Conservation (phyloP, 1,139 yeast genomes). For the Taphrina sp. region DNA sequence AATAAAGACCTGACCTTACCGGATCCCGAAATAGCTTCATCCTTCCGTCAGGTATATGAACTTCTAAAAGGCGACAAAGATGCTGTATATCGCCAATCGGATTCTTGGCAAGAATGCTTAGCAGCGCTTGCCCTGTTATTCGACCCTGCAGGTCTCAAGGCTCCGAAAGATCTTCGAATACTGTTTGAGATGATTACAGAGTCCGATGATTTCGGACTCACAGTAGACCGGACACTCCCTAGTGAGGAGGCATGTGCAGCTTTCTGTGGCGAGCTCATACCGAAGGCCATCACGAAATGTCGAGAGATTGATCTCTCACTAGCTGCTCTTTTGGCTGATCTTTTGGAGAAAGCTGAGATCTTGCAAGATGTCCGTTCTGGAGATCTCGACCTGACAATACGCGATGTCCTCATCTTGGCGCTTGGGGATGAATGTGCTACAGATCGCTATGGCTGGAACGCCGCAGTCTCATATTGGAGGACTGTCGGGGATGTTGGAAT, state of each 20-base stretch:
- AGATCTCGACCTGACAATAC: slow-evolving; percentile 7
- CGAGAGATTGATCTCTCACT: slow-evolving; percentile 63
- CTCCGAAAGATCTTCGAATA: slow-evolving; percentile 46
- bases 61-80: slow-evolving; percentile 54
- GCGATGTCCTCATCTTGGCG: slow-evolving; percentile 22
- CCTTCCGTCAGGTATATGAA: slow-evolving; percentile 36
- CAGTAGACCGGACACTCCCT: slow-evolving; percentile 46
- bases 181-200: slow-evolving; percentile 42
- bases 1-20: slow-evolving; percentile 31
- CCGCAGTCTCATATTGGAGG: slow-evolving; percentile 31
- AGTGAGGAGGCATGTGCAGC: slow-evolving; percentile 65
- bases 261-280: slow-evolving; percentile 57
- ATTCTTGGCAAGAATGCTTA: slow-evolving; percentile 70
- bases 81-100: slow-evolving; percentile 53
- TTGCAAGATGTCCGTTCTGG: slow-evolving; percentile 49
- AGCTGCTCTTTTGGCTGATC: slow-evolving; percentile 62
- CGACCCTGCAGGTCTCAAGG: slow-evolving; percentile 53
- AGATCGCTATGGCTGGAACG: slow-evolving; percentile 21
- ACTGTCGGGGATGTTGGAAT: slow-evolving; percentile 30
- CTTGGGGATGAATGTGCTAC: slow-evolving; percentile 23
- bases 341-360: slow-evolving; percentile 51
- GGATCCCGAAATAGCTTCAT: slow-evolving; percentile 29
- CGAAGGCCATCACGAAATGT: slow-evolving; percentile 50
- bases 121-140: slow-evolving; percentile 62
- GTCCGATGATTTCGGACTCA: slow-evolving; percentile 40